Evolutionary conservation across 2,329 filamentous ascomycete species (phyloP).

Genomic region (Emmonsiellopsis sp.): DNA sequence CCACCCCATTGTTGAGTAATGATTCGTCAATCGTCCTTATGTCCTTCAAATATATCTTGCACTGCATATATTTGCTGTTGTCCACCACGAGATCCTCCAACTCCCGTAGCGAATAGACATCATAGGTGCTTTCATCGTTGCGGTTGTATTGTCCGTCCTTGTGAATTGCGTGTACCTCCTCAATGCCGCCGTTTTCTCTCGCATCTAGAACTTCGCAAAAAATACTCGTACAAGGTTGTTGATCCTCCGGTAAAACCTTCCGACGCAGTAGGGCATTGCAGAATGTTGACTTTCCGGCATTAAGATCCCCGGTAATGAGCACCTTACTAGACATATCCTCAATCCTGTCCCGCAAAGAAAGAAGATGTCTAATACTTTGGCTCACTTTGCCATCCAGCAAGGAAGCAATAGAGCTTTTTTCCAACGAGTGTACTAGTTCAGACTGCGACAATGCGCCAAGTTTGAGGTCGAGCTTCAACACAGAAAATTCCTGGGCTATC

Average conservation of each 20-base stretch:
- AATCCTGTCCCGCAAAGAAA: constrained; percentile 80
- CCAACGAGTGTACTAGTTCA: constrained; percentile 87
- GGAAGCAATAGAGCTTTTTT: constrained; percentile 83
- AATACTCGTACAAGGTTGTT: constrained; percentile 95
- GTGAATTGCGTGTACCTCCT: constrained; percentile 93
- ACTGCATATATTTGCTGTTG: constrained; percentile 80
- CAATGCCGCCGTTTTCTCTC: constrained; percentile 78
- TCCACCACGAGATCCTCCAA: constrained; percentile 86
- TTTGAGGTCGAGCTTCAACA: constrained; percentile 90
- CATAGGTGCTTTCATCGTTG: constrained; percentile 88
- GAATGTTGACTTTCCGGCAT: constrained; percentile 97
- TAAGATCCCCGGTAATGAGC: constrained; percentile 87
- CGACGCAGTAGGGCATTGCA: constrained; percentile 92
- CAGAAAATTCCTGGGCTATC: constrained; percentile 90
- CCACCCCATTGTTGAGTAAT: constrained; percentile 90
- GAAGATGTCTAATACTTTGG: constrained; percentile 83
- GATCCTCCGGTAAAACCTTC: constrained; percentile 90
- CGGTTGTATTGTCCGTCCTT: constrained; percentile 71
- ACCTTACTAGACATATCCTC: constrained; percentile 98
- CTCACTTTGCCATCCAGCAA: constrained; percentile 89
- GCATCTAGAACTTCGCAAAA: constrained; percentile 96
- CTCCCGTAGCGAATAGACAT: constrained; percentile 68
- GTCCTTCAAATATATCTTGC: constrained; percentile 95
- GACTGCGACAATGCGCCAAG: constrained; percentile 77
- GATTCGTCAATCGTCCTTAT: constrained; percentile 84